Evolutionary conservation across 1,284 basidiomycete genomes (phyloP).

Genomic region (Volvariella volvacea): DNA sequence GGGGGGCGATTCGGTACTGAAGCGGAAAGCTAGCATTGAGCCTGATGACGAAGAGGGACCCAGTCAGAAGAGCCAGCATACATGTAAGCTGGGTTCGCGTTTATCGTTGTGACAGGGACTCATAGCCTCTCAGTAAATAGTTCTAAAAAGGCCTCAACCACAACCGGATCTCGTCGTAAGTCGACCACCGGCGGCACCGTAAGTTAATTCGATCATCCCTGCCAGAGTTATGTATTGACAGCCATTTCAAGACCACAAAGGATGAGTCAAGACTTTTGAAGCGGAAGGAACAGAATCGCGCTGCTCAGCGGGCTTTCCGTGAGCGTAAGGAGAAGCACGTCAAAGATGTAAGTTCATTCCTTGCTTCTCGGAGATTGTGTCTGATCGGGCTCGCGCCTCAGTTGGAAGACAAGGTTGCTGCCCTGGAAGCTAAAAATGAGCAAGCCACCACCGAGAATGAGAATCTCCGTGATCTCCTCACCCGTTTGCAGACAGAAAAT

Average conservation of each 20-base stretch:
- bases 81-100: slow-evolving; percentile 32
- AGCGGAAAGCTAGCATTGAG: slow-evolving; percentile 67
- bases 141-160: slow-evolving; percentile 21
- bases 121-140: slow-evolving; percentile 16
- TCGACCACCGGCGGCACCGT: slow-evolving; percentile 11
- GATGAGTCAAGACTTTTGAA: slow-evolving; percentile 71
- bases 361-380: slow-evolving; percentile 6
- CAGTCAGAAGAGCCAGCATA: slow-evolving; percentile 60
- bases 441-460: slow-evolving; percentile 63
- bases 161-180: slow-evolving; percentile 13
- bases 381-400: slow-evolving; percentile 21
- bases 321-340: slow-evolving; percentile 88
- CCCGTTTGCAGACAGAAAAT: slow-evolving; percentile 75
- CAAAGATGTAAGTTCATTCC: slow-evolving; percentile 60
- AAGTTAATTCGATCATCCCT: slow-evolving; percentile 7
- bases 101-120: slow-evolving; percentile 6
- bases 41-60: slow-evolving; percentile 51
- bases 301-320: slow-evolving; percentile 79
- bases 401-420: slow-evolving; percentile 80
- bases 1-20: slow-evolving; percentile 36
- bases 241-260: slow-evolving; percentile 23
- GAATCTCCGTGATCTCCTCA: slow-evolving; percentile 70
- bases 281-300: slow-evolving; percentile 83
- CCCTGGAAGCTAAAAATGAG: slow-evolving; percentile 71
- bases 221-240: slow-evolving; percentile 9